These are phyloP conservation scores for Nitzschia sp. DNA, from an alignment of 108 stramenopile species.

Conservation along the genomic window DNA sequence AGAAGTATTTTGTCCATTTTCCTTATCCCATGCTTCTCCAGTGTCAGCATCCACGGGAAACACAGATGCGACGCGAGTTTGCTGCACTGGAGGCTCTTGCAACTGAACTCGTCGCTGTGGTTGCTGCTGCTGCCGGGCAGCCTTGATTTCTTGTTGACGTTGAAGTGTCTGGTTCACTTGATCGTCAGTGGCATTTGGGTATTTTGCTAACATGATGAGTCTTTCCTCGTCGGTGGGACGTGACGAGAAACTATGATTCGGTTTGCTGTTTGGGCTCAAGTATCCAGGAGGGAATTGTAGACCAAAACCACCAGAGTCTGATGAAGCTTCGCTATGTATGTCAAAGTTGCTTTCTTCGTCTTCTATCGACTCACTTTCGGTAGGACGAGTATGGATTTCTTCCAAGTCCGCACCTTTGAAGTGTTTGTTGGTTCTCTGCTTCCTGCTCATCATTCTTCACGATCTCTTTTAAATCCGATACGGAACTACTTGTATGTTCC, in stretches of 20 bases:
- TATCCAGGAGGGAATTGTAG: constrained; percentile 7
- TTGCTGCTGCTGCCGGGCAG: constrained; percentile 11
- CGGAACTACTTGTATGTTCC: no score
- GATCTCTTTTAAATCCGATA: no score
- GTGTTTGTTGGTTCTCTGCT: no score
- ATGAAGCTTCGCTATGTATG: not conserved
- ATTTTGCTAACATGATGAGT: constrained; percentile 22
- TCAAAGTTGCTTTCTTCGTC: not conserved
- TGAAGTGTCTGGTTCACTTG: constrained; percentile 3
- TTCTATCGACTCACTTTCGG: constrained; percentile 13
- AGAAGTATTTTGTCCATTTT: not conserved
- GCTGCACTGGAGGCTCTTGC: not conserved
- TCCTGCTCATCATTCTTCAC: no score
- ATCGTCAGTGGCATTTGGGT: constrained; percentile 24
- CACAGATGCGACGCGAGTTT: not conserved
- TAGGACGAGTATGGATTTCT: constrained; percentile 5
- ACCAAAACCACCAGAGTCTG: constrained; percentile 3
- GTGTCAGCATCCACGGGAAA: constrained; percentile 21
- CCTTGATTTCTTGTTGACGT: constrained; percentile 7
- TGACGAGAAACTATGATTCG: not conserved
- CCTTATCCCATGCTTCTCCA: constrained; percentile 12
- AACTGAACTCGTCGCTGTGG: constrained; percentile 8
- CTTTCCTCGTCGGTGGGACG: constrained; percentile 17
- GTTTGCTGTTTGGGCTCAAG: not conserved
- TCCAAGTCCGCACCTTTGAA: no score